Evolutionary conservation across 345 rosid species (phyloP).

Genomic region (Balakata baccata): DNA sequence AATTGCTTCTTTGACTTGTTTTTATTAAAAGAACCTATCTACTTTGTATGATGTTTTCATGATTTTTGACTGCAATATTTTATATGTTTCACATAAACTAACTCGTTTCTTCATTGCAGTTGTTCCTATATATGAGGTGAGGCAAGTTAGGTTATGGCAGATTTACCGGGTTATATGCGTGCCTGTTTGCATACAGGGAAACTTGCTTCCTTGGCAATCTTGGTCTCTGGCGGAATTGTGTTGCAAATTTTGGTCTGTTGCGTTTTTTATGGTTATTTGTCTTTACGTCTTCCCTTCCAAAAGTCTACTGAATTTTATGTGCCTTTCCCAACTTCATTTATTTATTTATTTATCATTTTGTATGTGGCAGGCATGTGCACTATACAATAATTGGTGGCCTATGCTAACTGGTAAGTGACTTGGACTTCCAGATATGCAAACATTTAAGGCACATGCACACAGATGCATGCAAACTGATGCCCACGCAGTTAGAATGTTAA

Average conservation of each 20-base stretch:
- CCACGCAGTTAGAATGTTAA: neutral
- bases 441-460: neutral
- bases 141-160: conserved; percentile 52
- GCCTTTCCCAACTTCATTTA: neutral
- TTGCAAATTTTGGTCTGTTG: conserved; percentile 79
- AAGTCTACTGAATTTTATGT: neutral
- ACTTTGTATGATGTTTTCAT: neutral
- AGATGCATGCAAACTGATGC: neutral
- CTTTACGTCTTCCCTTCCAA: conserved; percentile 3
- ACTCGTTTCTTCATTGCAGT: conserved; percentile 28
- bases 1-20: neutral
- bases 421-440: neutral
- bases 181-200: conserved; percentile 79
- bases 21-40: neutral
- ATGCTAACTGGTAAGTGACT: conserved; percentile 68
- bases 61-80: neutral
- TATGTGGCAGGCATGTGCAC: conserved; percentile 77
- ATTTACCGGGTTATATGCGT: conserved; percentile 66
- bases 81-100: neutral
- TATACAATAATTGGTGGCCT: conserved; percentile 97
- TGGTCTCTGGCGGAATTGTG: conserved; percentile 82
- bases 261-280: neutral
- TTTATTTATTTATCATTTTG: conserved; percentile 15
- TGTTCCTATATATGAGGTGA: conserved; percentile 31
- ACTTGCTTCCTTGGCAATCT: conserved; percentile 74